Evolutionary conservation across 148 eudicot species (phyloP), one percentile per base, ranked within the genome.

Genomic region (Camellia sinensis): DNA sequence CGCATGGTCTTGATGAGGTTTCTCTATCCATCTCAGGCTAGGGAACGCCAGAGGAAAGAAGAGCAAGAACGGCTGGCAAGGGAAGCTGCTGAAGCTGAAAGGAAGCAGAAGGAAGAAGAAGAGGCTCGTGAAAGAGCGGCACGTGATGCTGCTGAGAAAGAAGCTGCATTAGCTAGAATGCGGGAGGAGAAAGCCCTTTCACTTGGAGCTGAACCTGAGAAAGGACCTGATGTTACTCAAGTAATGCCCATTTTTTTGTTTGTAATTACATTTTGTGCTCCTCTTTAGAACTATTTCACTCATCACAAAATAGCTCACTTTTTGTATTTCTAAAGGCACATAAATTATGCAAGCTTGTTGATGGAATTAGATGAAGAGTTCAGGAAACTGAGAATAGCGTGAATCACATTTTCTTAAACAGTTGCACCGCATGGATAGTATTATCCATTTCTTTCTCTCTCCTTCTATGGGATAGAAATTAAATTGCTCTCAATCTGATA

Each of bases 1-100:
- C 66, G 40, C 50, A 3, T 59, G 66, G 37, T 73, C 63, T 57
- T 60, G 21, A 74, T 74, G 67, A 74, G 52, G 17, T 59, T 17
- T 57, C 17, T 44, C n/a, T 18, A 54, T 46, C 62, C 21, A 70
- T 71, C 85, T 29, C 37, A 96, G 99, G 99, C 99, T 54, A 91
- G 98, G 79, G 99, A 96, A 84, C 90, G 91, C 50, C 97, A 90
- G 85, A 90, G 95, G 85, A 84, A 82, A 89, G 99, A 96, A 90
- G 97, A 93, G 85, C 87, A 91, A 79, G 97, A 93, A 79, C 84
- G 92, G 79, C 80, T 89, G 83, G 97, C 87, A 80, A 92, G 97
- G 77, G 98, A 93, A 91, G 94, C 92, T 78, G 97, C 95, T 74
- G 99, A 93, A 87, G 99, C 90, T 78, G 98, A 93, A 87, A 87